phyloP scores from a whole-genome alignment of 192 early-diverging fungal genomes.

The Radiomyces spectabilis region DNA sequence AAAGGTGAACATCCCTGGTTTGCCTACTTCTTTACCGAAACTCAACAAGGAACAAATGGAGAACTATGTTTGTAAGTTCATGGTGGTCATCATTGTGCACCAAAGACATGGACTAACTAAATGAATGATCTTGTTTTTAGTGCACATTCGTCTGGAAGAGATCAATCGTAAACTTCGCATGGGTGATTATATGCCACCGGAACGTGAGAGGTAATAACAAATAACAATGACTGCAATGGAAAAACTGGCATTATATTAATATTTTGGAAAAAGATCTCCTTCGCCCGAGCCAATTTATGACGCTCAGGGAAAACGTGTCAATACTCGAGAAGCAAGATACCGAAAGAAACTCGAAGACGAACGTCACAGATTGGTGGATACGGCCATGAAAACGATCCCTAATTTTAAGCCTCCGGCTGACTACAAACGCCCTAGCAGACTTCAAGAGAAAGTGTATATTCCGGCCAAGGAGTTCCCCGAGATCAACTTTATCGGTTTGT shows the following conservation, averaged over 20 bases:
- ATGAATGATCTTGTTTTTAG: constrained; percentile 23
- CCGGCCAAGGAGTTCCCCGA: constrained; percentile 94
- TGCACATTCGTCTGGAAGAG: constrained; percentile 88
- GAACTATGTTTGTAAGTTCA: constrained; percentile 54
- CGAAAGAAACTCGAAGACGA: constrained; percentile 91
- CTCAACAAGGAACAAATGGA: constrained; percentile 79
- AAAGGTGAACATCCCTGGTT: constrained; percentile 66
- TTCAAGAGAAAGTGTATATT: constrained; percentile 91
- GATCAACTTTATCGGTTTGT: constrained; percentile 95
- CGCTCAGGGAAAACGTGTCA: constrained; percentile 88
- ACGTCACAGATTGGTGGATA: constrained; percentile 77
- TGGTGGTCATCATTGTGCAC: background rate
- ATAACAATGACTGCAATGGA: background rate
- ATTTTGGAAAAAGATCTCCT: constrained; percentile 61
- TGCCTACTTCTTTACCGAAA: constrained; percentile 70
- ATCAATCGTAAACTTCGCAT: constrained; percentile 72
- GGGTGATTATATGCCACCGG: constrained; percentile 79
- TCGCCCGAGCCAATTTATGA: constrained; percentile 93
- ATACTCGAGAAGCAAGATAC: constrained; percentile 91
- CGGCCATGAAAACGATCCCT: constrained; percentile 66
- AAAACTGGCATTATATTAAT: background rate
- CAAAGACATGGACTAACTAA: background rate
- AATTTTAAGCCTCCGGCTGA: constrained; percentile 86
- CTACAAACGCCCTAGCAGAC: constrained; percentile 77
- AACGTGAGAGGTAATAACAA: constrained; percentile 57